Evolutionary conservation across 2,329 filamentous ascomycete species (phyloP), one percentile per base, ranked within the genome.

Genomic region (Colletotrichum neosansevieriae): DNA sequence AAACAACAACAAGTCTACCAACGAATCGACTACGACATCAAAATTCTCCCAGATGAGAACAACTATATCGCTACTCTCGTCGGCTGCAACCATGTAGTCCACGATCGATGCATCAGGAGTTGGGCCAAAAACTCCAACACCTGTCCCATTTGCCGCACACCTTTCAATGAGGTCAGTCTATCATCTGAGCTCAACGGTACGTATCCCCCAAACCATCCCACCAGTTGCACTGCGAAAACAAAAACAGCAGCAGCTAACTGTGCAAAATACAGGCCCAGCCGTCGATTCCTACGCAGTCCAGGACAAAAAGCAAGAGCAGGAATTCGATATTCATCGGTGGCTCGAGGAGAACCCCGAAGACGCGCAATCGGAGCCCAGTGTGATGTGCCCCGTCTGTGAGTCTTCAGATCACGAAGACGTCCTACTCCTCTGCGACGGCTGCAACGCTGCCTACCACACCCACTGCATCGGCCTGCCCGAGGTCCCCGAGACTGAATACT

Each of bases 51-150:
- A 32, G 72, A 73, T 63, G 75, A 79, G 36, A 74, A 81, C 73
- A 79, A 83, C 72, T 79, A 82, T 67, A 84, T 91, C 70, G 88
- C 89, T 45, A 80, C 86, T 63, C 87, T 91, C 57, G 84, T 89
- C 69, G 91, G 94, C 53, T 99, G 96, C 80, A 92, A 93, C 67
- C 97, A 99, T 84, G 88, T 94, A 74, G 85, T 99, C 74, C 96
- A 99, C 82, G 91, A 99, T 82, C 90, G 92, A 59, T 99, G 96
- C 80, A 86, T 99, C 73, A 92, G 92, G 74, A 93, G 94, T 73
- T 99, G 96, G 96, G 94, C 95, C 51, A 93, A 97, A 81, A 92
- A 97, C 79, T 95, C 96, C 71, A 99, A 98, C 81, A 98, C 94
- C 78, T 99, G 96, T 80, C 96, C 96, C 51, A 97, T 99, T 79